Conservation (phyloP, 192 early-diverging fungal genomes). For the Entophlyctis helioformis region DNA sequence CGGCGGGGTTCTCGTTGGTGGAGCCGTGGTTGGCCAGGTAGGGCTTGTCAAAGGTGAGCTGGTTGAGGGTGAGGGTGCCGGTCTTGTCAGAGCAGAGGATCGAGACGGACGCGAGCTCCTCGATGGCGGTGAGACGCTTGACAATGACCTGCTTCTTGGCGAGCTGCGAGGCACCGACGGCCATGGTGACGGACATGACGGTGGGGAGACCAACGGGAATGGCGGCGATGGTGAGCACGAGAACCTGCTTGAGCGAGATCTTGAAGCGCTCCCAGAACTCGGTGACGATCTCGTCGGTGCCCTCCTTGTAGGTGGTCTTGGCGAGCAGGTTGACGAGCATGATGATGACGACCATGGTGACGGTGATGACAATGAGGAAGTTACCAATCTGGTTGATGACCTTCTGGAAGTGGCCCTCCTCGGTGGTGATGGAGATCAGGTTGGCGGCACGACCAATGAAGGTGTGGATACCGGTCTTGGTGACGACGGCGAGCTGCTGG, state of each 20-base stretch:
- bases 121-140: conserved; percentile 87
- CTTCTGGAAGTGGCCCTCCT: conserved; percentile 96
- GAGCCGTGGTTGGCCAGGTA: conserved; percentile 34
- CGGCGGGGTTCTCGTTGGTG: conserved; percentile 53
- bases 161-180: conserved; percentile 75
- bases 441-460: conserved; percentile 92
- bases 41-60: conserved; percentile 83
- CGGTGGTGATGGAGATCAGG: conserved; percentile 81
- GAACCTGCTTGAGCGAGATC: conserved; percentile 44
- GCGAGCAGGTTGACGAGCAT: conserved; percentile 55
- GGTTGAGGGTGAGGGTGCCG: conserved; percentile 85
- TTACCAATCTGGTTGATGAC: conserved; percentile 87
- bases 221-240: conserved; percentile 88
- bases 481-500: conserved; percentile 82
- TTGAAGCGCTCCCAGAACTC: conserved; percentile 1
- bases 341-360: conserved; percentile 53
- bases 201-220: conserved; percentile 89
- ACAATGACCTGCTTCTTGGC: conserved; percentile 86
- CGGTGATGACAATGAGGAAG: conserved; percentile 73
- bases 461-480: conserved; percentile 86
- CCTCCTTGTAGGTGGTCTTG: conserved; percentile 34
- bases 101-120: conserved; percentile 84
- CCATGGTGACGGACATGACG: conserved; percentile 91
- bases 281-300: conserved; percentile 30
- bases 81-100: conserved; percentile 92